Evolutionary conservation across 2,329 filamentous ascomycete species (phyloP).

Genomic region (Cadophora luteo-olivacea): DNA sequence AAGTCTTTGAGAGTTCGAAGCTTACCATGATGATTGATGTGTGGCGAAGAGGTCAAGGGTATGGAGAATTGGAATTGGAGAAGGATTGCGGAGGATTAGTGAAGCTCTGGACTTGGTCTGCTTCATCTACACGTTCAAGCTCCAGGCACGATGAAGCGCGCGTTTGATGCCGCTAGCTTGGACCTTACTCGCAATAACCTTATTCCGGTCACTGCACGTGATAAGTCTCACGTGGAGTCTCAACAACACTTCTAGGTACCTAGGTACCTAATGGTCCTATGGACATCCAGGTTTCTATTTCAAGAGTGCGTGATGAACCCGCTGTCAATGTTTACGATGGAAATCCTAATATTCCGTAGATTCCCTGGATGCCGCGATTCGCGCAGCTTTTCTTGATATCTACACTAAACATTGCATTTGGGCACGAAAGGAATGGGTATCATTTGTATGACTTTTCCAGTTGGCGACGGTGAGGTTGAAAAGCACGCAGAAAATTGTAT

Average conservation of each 20-base stretch:
- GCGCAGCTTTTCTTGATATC: slow-evolving; percentile 14
- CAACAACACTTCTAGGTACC: too few relatives aligned
- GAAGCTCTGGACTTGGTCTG: slow-evolving; percentile 37
- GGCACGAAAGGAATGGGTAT: slow-evolving; percentile 14
- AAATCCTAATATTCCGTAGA: neutral
- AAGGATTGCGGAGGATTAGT: slow-evolving; percentile 25
- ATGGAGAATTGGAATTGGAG: slow-evolving; percentile 25
- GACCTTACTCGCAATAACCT: neutral
- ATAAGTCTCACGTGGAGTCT: neutral
- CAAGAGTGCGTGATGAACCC: neutral
- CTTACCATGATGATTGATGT: slow-evolving; percentile 43
- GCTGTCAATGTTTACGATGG: slow-evolving; percentile 3
- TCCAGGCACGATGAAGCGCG: slow-evolving; percentile 44
- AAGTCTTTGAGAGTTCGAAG: slow-evolving; percentile 26
- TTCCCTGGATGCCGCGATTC: slow-evolving; percentile 5
- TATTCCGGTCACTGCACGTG: neutral
- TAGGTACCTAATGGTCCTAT: too few relatives aligned
- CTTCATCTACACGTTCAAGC: slow-evolving; percentile 33
- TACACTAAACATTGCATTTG: slow-evolving; percentile 12
- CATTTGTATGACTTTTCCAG: neutral
- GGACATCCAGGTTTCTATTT: neutral
- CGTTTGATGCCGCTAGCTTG: slow-evolving; percentile 33
- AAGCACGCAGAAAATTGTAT: slow-evolving; percentile 7
- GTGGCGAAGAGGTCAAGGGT: slow-evolving; percentile 19
- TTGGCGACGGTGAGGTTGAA: slow-evolving; percentile 32